Evolutionary conservation across 2,329 filamentous ascomycete genomes (phyloP).

Genomic region (Colletotrichum graminicola): DNA sequence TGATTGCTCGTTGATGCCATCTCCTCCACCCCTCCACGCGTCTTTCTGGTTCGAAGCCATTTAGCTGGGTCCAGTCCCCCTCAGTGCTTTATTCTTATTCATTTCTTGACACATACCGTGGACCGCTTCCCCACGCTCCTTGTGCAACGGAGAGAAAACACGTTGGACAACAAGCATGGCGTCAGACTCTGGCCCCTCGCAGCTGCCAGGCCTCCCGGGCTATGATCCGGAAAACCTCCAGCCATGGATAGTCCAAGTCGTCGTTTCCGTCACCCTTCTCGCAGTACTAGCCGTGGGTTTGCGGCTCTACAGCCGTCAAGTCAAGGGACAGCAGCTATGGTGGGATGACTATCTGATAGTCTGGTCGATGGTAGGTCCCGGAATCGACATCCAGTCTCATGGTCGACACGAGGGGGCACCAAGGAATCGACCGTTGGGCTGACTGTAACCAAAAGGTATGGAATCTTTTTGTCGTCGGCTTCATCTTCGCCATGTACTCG

Average conservation of each 20-base stretch:
- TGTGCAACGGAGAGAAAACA: neutral
- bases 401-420: neutral
- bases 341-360: slow-evolving; percentile 65
- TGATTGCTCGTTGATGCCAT: neutral
- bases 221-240: slow-evolving; percentile 54
- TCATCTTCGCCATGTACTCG: slow-evolving; percentile 62
- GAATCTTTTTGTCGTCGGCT: slow-evolving; percentile 59
- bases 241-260: slow-evolving; percentile 57
- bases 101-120: neutral
- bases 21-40: neutral
- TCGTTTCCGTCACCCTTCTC: slow-evolving; percentile 56
- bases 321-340: slow-evolving; percentile 60
- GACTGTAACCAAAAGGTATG: slow-evolving; percentile 50
- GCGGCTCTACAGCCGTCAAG: slow-evolving; percentile 55
- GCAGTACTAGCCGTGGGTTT: slow-evolving; percentile 55
- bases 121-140: neutral
- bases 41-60: slow-evolving; percentile 16
- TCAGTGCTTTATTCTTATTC: neutral
- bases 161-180: slow-evolving; percentile 14
- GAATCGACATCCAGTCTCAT: too few relatives aligned
- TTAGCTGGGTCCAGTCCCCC: slow-evolving; percentile 23
- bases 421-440: neutral
- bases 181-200: slow-evolving; percentile 30
- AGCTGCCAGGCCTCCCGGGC: slow-evolving; percentile 48
- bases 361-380: slow-evolving; percentile 58